Evolutionary conservation across 1,284 basidiomycete genomes (phyloP).

Genomic region (Sanguinoderma infundibulare): DNA sequence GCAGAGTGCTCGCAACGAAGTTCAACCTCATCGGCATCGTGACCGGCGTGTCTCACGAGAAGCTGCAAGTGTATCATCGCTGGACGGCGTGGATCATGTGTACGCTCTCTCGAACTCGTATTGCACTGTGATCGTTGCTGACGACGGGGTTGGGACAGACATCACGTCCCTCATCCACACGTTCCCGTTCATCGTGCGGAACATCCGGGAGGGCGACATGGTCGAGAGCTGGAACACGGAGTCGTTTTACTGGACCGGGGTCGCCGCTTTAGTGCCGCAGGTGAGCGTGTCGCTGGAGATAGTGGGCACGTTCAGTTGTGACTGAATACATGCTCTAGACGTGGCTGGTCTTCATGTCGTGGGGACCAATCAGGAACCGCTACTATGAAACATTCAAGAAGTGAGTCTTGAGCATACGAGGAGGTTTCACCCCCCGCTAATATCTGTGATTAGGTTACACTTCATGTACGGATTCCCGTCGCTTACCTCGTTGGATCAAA

Average conservation of each 20-base stretch:
- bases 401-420: conserved; percentile 31
- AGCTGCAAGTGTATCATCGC: conserved; percentile 49
- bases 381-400: conserved; percentile 48
- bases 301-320: neutral
- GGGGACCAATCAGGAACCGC: conserved; percentile 39
- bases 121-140: conserved; percentile 10
- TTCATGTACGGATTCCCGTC: conserved; percentile 5
- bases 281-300: conserved; percentile 7
- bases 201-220: conserved; percentile 32
- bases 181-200: conserved; percentile 38
- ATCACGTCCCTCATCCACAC: conserved; percentile 43
- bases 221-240: conserved; percentile 23
- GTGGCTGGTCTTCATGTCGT: conserved; percentile 34
- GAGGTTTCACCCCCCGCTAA: neutral
- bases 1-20: conserved; percentile 45
- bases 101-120: conserved; percentile 21
- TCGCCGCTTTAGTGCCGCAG: conserved; percentile 43
- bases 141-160: conserved; percentile 24
- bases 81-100: conserved; percentile 44
- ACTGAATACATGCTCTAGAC: conserved; percentile 4
- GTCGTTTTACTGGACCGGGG: conserved; percentile 41
- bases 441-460: conserved; percentile 1
- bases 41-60: conserved; percentile 48
- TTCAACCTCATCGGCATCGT: conserved; percentile 43
- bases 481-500: neutral